Evolutionary conservation across 768 basidiomycete species (phyloP).

Genomic region (Candolleomyces eurysporus): DNA sequence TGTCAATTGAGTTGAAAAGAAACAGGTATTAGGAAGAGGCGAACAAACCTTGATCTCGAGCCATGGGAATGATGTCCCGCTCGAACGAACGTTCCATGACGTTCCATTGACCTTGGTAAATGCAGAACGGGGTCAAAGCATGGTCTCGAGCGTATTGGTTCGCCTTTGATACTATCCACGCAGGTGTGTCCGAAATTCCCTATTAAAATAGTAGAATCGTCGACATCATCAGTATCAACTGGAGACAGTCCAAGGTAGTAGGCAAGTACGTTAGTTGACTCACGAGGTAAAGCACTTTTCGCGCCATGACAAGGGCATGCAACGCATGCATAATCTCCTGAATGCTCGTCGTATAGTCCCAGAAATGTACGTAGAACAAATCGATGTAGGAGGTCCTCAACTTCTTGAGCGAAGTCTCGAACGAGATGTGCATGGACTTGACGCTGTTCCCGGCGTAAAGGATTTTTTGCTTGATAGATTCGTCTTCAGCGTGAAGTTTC

Average conservation of each 20-base stretch:
- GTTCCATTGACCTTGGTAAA: constrained; percentile 50
- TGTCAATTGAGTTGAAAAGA: constrained; percentile 18
- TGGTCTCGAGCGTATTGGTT: constrained; percentile 49
- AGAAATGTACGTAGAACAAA: constrained; percentile 27
- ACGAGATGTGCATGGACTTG: constrained; percentile 41
- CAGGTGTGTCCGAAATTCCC: constrained; percentile 40
- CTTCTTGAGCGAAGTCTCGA: constrained; percentile 44
- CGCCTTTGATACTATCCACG: constrained; percentile 44
- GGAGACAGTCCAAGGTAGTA: too few relatives aligned
- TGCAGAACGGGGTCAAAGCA: constrained; percentile 45
- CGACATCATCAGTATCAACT: too few relatives aligned
- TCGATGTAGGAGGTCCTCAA: constrained; percentile 42
- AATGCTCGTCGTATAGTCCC: constrained; percentile 52
- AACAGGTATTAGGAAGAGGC: too few relatives aligned
- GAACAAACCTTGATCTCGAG: constrained; percentile 31
- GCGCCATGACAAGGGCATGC: constrained; percentile 28
- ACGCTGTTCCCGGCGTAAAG: constrained; percentile 47
- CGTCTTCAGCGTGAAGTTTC: constrained; percentile 11
- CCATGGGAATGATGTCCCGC: constrained; percentile 51
- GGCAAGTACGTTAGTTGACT: neutral
- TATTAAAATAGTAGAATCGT: constrained; percentile 1
- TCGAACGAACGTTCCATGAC: constrained; percentile 44
- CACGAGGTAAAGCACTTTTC: constrained; percentile 46
- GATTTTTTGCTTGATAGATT: constrained; percentile 27
- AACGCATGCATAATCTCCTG: constrained; percentile 58